Evolutionary conservation across 2,329 filamentous ascomycete genomes (phyloP).

Genomic region (Penicillium sp.): DNA sequence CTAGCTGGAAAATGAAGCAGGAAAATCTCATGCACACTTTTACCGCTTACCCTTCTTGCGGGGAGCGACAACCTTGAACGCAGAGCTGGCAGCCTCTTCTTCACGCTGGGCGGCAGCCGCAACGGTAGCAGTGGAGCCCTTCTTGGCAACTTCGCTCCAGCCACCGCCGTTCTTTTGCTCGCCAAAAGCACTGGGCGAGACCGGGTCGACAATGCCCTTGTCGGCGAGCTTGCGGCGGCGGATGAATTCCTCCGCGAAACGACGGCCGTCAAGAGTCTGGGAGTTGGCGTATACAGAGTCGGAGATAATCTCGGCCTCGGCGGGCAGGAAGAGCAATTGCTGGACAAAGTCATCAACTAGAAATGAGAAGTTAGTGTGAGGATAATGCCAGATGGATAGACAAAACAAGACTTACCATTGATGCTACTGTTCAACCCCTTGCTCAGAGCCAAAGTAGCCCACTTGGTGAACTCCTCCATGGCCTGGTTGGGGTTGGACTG

Average conservation of each 20-base stretch:
- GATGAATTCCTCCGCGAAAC: constrained; percentile 92
- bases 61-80: constrained; percentile 85
- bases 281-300: constrained; percentile 87
- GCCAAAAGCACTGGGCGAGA: constrained; percentile 53
- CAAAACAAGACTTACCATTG: constrained; percentile 54
- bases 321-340: constrained; percentile 70
- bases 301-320: constrained; percentile 77
- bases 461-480: constrained; percentile 90
- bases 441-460: constrained; percentile 76
- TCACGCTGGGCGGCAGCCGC: constrained; percentile 48
- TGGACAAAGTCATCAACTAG: constrained; percentile 78
- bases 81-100: constrained; percentile 50
- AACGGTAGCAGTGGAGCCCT: constrained; percentile 54
- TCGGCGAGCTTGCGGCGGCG: constrained; percentile 91
- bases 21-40: constrained; percentile 28
- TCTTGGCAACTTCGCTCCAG: constrained; percentile 98
- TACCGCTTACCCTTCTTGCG: constrained; percentile 89
- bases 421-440: constrained; percentile 69
- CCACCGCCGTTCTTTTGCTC: constrained; percentile 61
- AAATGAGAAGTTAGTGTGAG: constrained; percentile 33
- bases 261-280: constrained; percentile 84
- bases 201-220: constrained; percentile 75
- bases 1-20: background rate
- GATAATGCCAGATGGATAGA: background rate
- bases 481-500: constrained; percentile 58